Percentiles rank a stretch among this genome's conserved stretches.
These are phyloP conservation scores for Solanum chacoense DNA, from an alignment of 305 asterid species.

Conservation along the genomic window DNA sequence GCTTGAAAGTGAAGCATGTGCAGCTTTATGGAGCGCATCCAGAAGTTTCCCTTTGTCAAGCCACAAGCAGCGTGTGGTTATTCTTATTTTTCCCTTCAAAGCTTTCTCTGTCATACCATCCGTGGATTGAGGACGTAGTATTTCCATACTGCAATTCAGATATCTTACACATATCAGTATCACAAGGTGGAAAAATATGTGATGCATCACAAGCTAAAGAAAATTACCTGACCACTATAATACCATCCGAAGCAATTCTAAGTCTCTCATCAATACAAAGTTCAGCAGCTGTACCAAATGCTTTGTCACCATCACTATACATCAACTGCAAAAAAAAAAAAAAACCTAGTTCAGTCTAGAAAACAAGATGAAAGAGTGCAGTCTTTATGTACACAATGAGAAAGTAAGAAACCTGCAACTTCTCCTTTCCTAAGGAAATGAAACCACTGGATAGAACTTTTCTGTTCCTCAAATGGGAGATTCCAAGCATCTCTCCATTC, in stretches of 20 bases:
- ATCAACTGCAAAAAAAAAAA: slow-evolving; percentile 45
- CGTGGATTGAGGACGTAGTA: slow-evolving; percentile 63
- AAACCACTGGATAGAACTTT: slow-evolving; percentile 94
- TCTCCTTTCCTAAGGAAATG: slow-evolving; percentile 80
- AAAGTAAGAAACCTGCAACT: slow-evolving; percentile 56
- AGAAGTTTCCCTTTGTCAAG: slow-evolving; percentile 95
- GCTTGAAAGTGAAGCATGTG: slow-evolving; percentile 91
- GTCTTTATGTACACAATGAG: background rate
- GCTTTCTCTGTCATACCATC: slow-evolving; percentile 37
- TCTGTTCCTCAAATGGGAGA: slow-evolving; percentile 90
- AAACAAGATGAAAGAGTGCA: slow-evolving; percentile 1
- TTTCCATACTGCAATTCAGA: slow-evolving; percentile 73
- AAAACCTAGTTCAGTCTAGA: background rate
- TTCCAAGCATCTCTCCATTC: slow-evolving; percentile 99
- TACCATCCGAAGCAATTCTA: slow-evolving; percentile 93
- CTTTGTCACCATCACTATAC: slow-evolving; percentile 99
- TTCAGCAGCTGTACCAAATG: slow-evolving; percentile 92
- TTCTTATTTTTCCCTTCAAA: slow-evolving; percentile 86
- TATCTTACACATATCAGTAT: slow-evolving; percentile 4
- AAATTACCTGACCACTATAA: slow-evolving; percentile 74
- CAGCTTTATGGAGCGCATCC: slow-evolving; percentile 93
- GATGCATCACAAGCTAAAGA: background rate
- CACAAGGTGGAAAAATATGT: slow-evolving; percentile 11
- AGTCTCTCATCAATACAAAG: slow-evolving; percentile 83
- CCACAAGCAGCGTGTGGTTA: slow-evolving; percentile 98